Conservation (phyloP, 805 yeast genomes). For the Candida multigemmis region DNA sequence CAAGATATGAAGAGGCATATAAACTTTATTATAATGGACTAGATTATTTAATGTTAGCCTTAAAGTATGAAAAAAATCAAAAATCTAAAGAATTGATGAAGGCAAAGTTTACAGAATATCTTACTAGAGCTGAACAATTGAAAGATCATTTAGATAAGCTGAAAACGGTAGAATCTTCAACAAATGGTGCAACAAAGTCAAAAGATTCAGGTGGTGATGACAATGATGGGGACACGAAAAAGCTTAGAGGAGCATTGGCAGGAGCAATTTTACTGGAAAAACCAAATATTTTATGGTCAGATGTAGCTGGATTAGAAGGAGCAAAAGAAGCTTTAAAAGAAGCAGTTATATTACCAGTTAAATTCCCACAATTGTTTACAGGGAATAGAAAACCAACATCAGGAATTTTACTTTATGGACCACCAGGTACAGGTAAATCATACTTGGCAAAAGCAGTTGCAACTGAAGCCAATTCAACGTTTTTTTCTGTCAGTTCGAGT, state of each 20-base stretch:
- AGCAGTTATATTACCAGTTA: constrained; percentile 93
- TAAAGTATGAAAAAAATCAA: constrained; percentile 86
- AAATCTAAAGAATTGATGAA: constrained; percentile 83
- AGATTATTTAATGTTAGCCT: constrained; percentile 91
- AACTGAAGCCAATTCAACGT: constrained; percentile 95
- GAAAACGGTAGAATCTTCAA: constrained; percentile 43
- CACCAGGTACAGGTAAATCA: constrained; percentile 97
- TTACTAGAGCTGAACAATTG: constrained; percentile 87
- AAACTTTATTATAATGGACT: constrained; percentile 86
- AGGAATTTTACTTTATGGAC: constrained; percentile 66
- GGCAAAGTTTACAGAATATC: constrained; percentile 82
- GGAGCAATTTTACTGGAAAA: constrained; percentile 87
- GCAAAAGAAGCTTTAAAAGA: constrained; percentile 97
- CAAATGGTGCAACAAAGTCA: constrained; percentile 50
- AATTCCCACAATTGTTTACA: constrained; percentile 89
- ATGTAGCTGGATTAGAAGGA: constrained; percentile 89
- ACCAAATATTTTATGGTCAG: constrained; percentile 91
- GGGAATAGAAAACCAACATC: constrained; percentile 91
- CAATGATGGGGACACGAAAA: constrained; percentile 76
- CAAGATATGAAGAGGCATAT: constrained; percentile 89
- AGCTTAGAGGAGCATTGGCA: constrained; percentile 81
- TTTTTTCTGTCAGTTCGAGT: constrained; percentile 91
- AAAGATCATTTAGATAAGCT: constrained; percentile 77
- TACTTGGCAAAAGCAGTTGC: constrained; percentile 97
- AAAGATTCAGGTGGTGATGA: constrained; percentile 43